phyloP scores from a whole-genome alignment of 202 grass and related monocot genomes.

The Schoenoplectus tabernaemontani region DNA sequence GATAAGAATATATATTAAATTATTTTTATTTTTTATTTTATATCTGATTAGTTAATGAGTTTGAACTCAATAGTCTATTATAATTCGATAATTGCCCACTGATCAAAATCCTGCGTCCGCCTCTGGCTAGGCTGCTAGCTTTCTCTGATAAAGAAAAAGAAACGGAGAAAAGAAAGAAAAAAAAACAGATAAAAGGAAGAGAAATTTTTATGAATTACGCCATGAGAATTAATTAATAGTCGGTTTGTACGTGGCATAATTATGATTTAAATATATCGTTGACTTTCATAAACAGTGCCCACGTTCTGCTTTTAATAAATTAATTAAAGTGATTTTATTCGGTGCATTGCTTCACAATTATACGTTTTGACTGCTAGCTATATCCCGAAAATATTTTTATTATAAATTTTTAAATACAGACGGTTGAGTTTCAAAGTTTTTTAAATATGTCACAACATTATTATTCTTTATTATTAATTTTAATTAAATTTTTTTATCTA shows the following conservation, averaged over 20 bases:
- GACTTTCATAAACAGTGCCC: not conserved
- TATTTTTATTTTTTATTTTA: no score
- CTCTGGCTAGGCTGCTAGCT: no score
- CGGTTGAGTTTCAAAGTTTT: no score
- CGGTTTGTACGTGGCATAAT: not conserved
- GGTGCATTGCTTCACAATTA: not conserved
- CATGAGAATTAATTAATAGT: not conserved
- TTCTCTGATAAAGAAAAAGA: not conserved
- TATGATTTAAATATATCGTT: not conserved
- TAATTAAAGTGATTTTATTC: not conserved
- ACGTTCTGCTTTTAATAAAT: not conserved
- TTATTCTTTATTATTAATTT: no score
- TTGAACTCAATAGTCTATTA: no score
- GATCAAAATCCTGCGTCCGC: no score
- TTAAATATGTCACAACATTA: no score
- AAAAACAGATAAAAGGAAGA: not conserved
- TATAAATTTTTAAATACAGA: not conserved
- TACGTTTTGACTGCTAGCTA: not conserved
- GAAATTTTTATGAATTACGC: not conserved
- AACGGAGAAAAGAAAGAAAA: not conserved
- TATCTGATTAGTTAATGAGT: no score
- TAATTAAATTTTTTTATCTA: no score
- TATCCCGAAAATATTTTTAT: not conserved
- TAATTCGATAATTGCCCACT: no score
- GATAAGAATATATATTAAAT: no score